phyloP scores from a whole-genome alignment of 2,329 filamentous ascomycete species.

The Colletotrichum acutatum region DNA sequence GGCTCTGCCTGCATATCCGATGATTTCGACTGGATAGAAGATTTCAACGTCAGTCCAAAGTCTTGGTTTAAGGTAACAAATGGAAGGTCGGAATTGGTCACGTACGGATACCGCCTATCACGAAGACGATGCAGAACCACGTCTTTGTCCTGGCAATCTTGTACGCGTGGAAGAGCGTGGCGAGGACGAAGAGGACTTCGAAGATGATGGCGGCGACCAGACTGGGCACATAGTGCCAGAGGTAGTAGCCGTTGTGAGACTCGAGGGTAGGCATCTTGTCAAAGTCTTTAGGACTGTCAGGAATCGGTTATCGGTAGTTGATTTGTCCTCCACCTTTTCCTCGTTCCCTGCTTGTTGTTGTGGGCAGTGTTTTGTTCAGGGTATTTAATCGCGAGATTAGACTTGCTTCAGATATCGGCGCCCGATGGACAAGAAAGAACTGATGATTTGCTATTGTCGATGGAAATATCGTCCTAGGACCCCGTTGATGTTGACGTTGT shows the following conservation, averaged over 20 bases:
- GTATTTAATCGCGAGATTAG: background rate
- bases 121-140: slow-evolving; percentile 62
- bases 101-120: slow-evolving; percentile 60
- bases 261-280: slow-evolving; percentile 43
- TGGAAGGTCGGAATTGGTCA: slow-evolving; percentile 15
- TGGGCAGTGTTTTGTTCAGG: background rate
- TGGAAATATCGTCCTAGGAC: background rate
- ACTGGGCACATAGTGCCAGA: slow-evolving; percentile 53
- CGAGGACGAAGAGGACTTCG: slow-evolving; percentile 51
- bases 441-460: background rate
- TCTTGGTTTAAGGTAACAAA: background rate
- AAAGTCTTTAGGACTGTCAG: background rate
- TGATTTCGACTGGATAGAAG: slow-evolving; percentile 51
- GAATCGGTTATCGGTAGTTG: background rate
- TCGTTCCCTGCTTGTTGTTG: background rate
- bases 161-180: slow-evolving; percentile 52
- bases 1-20: slow-evolving; percentile 53
- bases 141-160: slow-evolving; percentile 55
- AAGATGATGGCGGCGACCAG: slow-evolving; percentile 56
- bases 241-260: slow-evolving; percentile 46
- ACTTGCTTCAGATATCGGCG: background rate
- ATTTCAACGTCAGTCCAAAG: background rate
- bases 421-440: background rate
- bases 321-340: background rate
- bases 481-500: background rate